Conservation (phyloP, 257 asterid genomes). For the Verbena officinalis region DNA sequence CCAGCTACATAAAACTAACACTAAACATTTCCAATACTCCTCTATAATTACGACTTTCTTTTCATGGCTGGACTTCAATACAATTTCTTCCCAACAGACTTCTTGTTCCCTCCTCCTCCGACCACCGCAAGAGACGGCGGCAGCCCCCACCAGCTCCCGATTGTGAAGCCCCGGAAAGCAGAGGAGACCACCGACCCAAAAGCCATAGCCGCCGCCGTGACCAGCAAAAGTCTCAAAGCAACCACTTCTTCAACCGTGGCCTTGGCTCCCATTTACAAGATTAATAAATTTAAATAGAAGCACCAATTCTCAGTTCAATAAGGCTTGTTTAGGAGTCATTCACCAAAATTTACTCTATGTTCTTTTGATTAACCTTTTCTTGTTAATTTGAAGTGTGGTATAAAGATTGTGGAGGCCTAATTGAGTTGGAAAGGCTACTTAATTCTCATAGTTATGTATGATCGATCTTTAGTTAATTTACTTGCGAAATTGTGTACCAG, state of each 20-base stretch:
- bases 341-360: neutral
- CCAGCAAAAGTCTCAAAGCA: slow-evolving; percentile 34
- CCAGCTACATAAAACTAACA: slow-evolving; percentile 1
- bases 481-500: slow-evolving; percentile 7
- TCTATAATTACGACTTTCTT: neutral
- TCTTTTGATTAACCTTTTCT: neutral
- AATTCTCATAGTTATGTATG: neutral
- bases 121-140: slow-evolving; percentile 33
- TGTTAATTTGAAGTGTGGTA: neutral
- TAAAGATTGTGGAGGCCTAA: neutral
- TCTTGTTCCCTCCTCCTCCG: slow-evolving; percentile 47
- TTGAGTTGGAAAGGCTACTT: neutral
- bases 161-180: slow-evolving; percentile 30
- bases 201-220: slow-evolving; percentile 22
- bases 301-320: neutral
- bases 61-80: slow-evolving; percentile 66
- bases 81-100: slow-evolving; percentile 63
- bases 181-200: slow-evolving; percentile 38
- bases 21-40: neutral
- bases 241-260: slow-evolving; percentile 35
- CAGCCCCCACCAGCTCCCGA: slow-evolving; percentile 35
- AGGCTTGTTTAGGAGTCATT: slow-evolving; percentile 3
- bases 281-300: slow-evolving; percentile 17
- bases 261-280: slow-evolving; percentile 34
- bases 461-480: slow-evolving; percentile 11